Percentiles rank a stretch among this genome's conserved stretches.
Conservation (phyloP, 1,284 basidiomycete species). For the Cryptococcus sp. region DNA sequence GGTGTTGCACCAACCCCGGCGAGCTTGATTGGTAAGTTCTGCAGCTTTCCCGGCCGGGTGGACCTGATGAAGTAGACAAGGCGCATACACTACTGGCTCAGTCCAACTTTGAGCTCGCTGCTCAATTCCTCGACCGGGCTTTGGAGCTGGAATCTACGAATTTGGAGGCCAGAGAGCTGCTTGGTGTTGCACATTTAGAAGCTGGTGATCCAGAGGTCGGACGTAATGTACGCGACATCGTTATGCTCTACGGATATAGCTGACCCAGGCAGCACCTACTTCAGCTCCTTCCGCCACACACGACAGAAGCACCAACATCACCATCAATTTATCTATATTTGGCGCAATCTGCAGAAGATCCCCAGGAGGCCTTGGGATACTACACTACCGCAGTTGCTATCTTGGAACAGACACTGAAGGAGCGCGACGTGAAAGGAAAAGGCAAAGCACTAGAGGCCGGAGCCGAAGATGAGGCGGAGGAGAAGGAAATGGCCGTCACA, state of each 20-base stretch:
- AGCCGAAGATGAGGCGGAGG: constrained; percentile 58
- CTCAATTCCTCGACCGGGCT: constrained; percentile 65
- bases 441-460: constrained; percentile 11
- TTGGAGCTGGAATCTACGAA: constrained; percentile 64
- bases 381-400: constrained; percentile 77
- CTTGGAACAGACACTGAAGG: constrained; percentile 60
- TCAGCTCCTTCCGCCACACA: constrained; percentile 58
- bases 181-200: constrained; percentile 72
- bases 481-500: constrained; percentile 69
- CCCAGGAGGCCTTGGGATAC: constrained; percentile 68
- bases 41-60: not conserved
- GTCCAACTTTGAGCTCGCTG: constrained; percentile 77
- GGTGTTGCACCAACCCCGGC: constrained; percentile 1
- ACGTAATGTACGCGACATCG: constrained; percentile 56
- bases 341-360: constrained; percentile 72
- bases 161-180: constrained; percentile 70
- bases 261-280: constrained; percentile 33
- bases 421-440: constrained; percentile 16
- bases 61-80: constrained; percentile 27
- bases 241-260: not conserved
- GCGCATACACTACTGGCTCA: constrained; percentile 72
- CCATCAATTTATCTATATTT: constrained; percentile 84
- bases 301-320: constrained; percentile 54
- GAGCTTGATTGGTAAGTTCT: constrained; percentile 10
- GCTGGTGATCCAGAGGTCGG: constrained; percentile 70